Percentiles rank a stretch among this genome's conserved stretches.
These are phyloP conservation scores for Aegilops longissima DNA, from an alignment of 176 grass and related monocot genomes.

Conservation along the genomic window DNA sequence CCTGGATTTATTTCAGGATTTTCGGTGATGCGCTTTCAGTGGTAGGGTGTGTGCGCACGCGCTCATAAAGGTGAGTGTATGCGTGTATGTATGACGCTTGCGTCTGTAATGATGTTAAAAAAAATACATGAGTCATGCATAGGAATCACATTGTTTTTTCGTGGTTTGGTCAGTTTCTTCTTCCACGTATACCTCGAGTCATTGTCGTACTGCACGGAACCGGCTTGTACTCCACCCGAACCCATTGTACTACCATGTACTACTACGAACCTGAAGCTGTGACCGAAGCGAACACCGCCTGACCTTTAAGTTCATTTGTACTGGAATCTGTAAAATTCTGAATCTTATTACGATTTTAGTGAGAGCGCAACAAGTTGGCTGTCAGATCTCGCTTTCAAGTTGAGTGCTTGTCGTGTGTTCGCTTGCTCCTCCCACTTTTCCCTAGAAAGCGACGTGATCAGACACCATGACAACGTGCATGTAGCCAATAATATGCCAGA, in stretches of 20 bases:
- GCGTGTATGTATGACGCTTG: too few relatives aligned
- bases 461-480: neutral
- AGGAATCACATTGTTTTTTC: too few relatives aligned
- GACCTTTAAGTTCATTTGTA: too few relatives aligned
- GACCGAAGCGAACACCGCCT: neutral
- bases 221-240: slow-evolving; percentile 32
- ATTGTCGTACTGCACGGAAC: slow-evolving; percentile 33
- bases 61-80: too few relatives aligned
- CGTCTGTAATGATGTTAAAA: too few relatives aligned
- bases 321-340: neutral
- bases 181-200: too few relatives aligned
- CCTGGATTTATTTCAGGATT: too few relatives aligned
- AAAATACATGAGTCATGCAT: too few relatives aligned
- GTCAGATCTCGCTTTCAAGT: neutral
- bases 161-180: too few relatives aligned
- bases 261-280: neutral
- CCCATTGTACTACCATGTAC: slow-evolving; percentile 1
- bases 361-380: neutral
- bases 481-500: neutral
- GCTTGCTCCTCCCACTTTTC: neutral
- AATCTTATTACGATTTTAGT: neutral
- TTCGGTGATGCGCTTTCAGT: too few relatives aligned
- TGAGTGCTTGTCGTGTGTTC: neutral
- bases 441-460: slow-evolving; percentile 23
- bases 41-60: too few relatives aligned